Evolutionary conservation across 768 basidiomycete genomes (phyloP).

Genomic region (Russula virescens): DNA sequence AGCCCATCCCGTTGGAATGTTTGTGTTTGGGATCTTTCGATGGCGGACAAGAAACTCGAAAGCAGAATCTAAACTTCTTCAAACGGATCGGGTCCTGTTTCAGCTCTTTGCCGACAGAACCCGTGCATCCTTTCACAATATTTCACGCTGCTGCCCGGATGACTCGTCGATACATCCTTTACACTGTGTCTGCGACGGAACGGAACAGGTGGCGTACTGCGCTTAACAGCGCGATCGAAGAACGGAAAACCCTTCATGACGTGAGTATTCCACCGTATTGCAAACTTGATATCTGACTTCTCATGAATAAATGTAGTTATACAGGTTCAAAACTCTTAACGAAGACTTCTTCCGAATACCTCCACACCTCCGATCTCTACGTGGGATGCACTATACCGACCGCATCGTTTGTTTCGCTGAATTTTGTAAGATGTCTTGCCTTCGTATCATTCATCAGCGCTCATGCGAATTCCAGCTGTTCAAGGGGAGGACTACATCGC

Average conservation of each 20-base stretch:
- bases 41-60: neutral
- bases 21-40: neutral
- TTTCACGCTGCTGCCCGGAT: neutral
- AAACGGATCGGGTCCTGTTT: neutral
- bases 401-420: neutral
- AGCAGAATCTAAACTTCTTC: neutral
- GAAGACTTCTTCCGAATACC: neutral
- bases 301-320: neutral
- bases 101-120: neutral
- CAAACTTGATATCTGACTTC: neutral
- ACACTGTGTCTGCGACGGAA: neutral
- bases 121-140: neutral
- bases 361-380: neutral
- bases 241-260: neutral
- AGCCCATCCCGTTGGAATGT: constrained; percentile 2
- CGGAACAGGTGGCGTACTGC: neutral
- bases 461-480: neutral
- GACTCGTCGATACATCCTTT: neutral
- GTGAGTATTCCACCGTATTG: neutral
- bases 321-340: neutral
- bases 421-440: neutral
- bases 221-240: neutral
- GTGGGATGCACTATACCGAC: neutral
- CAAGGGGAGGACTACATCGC: neutral
- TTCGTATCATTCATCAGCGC: neutral